phyloP scores from a whole-genome alignment of 2,329 filamentous ascomycete species.

The Monosporascus cannonballus region DNA sequence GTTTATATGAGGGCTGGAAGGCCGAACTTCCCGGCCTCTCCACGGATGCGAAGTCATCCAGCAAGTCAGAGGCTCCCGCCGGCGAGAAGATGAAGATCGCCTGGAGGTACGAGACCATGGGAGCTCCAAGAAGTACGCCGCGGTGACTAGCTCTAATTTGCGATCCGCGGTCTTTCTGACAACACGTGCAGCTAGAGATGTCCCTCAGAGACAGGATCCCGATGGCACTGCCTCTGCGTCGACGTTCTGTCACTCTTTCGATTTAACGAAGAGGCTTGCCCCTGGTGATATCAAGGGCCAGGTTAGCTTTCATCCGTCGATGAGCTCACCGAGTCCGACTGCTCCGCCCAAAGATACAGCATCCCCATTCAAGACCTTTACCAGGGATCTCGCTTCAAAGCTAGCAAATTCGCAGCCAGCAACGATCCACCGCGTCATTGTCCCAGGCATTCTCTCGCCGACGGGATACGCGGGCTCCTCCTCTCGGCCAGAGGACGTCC shows the following conservation, averaged over 20 bases:
- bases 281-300: conserved; percentile 42
- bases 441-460: conserved; percentile 86
- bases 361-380: conserved; percentile 58
- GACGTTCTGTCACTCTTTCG: conserved; percentile 66
- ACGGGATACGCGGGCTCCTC: conserved; percentile 68
- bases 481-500: conserved; percentile 63
- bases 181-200: conserved; percentile 18
- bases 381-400: conserved; percentile 50
- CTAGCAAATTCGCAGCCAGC: conserved; percentile 52
- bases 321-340: conserved; percentile 13
- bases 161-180: conserved; percentile 7
- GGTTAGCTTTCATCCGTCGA: conserved; percentile 44
- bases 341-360: conserved; percentile 13
- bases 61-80: conserved; percentile 31
- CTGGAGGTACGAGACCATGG: conserved; percentile 88
- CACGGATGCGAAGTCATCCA: conserved; percentile 31
- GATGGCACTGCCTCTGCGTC: conserved; percentile 15
- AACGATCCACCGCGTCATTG: conserved; percentile 70
- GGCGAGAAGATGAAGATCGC: conserved; percentile 96
- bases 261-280: conserved; percentile 60
- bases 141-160: conserved; percentile 1
- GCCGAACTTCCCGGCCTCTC: conserved; percentile 74
- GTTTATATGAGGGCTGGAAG: conserved; percentile 73
- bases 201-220: conserved; percentile 12
- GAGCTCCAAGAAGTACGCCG: conserved; percentile 56